These are phyloP conservation scores for Curvularia lunata DNA, from an alignment of 2,329 filamentous ascomycete species.

Conservation along the genomic window DNA sequence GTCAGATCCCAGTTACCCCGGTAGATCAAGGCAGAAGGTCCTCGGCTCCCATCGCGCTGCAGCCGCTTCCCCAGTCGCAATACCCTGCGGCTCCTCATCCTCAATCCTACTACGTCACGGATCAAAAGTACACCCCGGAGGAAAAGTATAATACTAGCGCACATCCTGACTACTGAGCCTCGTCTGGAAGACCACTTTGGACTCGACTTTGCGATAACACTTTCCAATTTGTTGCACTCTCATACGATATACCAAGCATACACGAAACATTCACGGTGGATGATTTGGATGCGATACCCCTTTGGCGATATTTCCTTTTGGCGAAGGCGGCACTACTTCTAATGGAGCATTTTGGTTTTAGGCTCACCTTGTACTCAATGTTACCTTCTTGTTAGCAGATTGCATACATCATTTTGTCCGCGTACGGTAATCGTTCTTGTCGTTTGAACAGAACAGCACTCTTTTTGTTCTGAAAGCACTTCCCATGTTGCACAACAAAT, in stretches of 20 bases:
- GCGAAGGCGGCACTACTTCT: constrained; percentile 17
- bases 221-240: constrained; percentile 3
- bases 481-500: background rate
- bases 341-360: constrained; percentile 7
- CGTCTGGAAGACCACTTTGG: background rate
- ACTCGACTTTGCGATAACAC: background rate
- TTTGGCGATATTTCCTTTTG: constrained; percentile 15
- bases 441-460: background rate
- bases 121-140: constrained; percentile 35
- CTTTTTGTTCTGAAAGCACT: background rate
- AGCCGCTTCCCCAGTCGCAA: constrained; percentile 31
- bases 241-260: constrained; percentile 17
- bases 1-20: constrained; percentile 24
- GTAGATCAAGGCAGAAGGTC: constrained; percentile 38
- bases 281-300: constrained; percentile 31
- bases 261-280: constrained; percentile 21
- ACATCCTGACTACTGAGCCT: constrained; percentile 17
- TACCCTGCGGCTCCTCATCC: constrained; percentile 34
- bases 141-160: constrained; percentile 20
- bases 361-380: background rate
- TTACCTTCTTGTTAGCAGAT: background rate
- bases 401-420: constrained; percentile 1
- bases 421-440: background rate
- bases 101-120: constrained; percentile 40
- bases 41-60: constrained; percentile 41